Percentiles rank a stretch among this genome's conserved stretches.
These are phyloP conservation scores for Naganishia sp. DNA, from an alignment of 1,284 basidiomycete genomes.

Conservation along the genomic window DNA sequence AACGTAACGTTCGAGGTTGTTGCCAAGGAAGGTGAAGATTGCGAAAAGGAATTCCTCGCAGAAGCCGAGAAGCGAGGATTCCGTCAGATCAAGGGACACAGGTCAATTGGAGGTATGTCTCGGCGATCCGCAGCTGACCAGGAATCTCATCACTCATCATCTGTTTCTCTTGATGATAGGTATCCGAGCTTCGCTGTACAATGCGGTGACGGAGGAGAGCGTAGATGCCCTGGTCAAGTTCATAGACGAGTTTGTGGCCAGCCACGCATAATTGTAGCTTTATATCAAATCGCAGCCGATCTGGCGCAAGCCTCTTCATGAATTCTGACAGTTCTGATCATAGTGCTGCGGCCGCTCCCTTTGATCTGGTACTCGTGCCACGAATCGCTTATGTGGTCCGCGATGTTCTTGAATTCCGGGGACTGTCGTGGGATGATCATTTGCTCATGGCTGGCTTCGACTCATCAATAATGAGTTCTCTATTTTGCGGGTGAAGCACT, in stretches of 20 bases:
- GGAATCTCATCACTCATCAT: background rate
- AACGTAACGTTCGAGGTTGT: conserved; percentile 81
- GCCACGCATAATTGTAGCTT: conserved; percentile 4
- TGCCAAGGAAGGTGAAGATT: conserved; percentile 66
- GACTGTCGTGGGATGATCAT: too few relatives aligned
- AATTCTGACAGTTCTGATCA: too few relatives aligned
- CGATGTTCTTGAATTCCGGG: too few relatives aligned
- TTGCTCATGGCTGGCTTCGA: too few relatives aligned
- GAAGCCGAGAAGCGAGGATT: conserved; percentile 76
- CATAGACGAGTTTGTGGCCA: conserved; percentile 51
- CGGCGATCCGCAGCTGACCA: background rate
- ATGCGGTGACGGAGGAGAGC: conserved; percentile 84
- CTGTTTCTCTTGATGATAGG: conserved; percentile 56
- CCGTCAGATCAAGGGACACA: conserved; percentile 85
- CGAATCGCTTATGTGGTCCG: too few relatives aligned
- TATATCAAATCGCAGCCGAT: background rate
- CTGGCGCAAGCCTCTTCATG: too few relatives aligned
- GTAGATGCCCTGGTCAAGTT: conserved; percentile 57
- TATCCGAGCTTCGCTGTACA: conserved; percentile 90
- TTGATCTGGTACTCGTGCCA: too few relatives aligned
- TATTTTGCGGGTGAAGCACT: too few relatives aligned
- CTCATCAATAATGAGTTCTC: too few relatives aligned
- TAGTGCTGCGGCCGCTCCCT: too few relatives aligned
- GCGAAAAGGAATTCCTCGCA: conserved; percentile 69
- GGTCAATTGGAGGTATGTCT: conserved; percentile 62